These are phyloP conservation scores for Mycena rosella DNA, from an alignment of 768 basidiomycete species.

Conservation along the genomic window DNA sequence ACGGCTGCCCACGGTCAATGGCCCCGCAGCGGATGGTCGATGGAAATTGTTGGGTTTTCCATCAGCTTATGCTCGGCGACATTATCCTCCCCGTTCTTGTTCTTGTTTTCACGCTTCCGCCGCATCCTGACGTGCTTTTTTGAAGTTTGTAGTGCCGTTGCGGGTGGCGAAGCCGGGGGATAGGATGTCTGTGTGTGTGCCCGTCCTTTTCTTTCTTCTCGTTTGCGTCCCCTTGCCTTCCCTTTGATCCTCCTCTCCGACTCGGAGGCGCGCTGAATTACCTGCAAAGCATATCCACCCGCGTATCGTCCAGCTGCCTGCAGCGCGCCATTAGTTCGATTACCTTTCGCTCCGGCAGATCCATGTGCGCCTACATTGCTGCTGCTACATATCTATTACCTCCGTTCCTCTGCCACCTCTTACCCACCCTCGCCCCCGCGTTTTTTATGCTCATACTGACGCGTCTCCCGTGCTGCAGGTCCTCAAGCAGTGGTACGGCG, in stretches of 20 bases:
- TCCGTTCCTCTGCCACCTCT: neutral
- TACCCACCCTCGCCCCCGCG: too few relatives aligned
- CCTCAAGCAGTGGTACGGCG: constrained; percentile 28
- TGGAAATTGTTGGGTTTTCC: too few relatives aligned
- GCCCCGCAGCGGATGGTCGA: neutral
- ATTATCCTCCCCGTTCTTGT: neutral
- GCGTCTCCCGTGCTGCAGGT: constrained; percentile 21
- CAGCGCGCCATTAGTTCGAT: constrained; percentile 10
- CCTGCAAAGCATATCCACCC: neutral
- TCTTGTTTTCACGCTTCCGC: constrained; percentile 2
- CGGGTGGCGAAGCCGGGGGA: constrained; percentile 35
- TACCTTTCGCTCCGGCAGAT: constrained; percentile 1
- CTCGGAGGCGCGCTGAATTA: constrained; percentile 19
- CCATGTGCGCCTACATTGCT: constrained; percentile 14
- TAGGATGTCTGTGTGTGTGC: constrained; percentile 35
- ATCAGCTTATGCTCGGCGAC: too few relatives aligned
- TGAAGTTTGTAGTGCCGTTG: constrained; percentile 22
- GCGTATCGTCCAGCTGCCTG: too few relatives aligned
- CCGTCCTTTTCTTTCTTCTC: neutral
- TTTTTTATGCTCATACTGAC: constrained; percentile 23
- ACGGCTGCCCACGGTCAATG: too few relatives aligned
- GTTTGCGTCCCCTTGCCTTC: neutral
- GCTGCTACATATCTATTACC: neutral
- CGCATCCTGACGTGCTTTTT: constrained; percentile 24
- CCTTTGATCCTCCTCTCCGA: neutral